Evolutionary conservation across 257 asterid species (phyloP), one percentile per base, ranked within the genome.

Genomic region (Gentiana macrophylla): DNA sequence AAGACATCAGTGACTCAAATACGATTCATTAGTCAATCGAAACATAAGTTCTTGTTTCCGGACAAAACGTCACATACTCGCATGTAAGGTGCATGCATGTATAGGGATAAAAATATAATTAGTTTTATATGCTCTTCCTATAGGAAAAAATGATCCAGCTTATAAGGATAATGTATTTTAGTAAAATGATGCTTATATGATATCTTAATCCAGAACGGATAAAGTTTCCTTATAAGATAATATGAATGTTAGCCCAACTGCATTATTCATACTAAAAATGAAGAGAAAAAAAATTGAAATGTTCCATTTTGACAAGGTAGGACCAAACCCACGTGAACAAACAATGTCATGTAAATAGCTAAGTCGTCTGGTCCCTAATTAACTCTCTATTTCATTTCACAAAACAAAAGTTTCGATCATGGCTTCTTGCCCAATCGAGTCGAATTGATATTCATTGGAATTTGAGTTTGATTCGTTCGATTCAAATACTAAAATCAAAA

Each of bases 301-400:
- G 9, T 5, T 41, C 46, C 46, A 41, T 41, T 50, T 67, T 58
- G 35, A 49, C 24, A 59, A 66, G 74, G 89, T 84, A 76, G 94
- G 92, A 52, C 94, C 94, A 71, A 70, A 13, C 78, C 93, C 95
- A 84, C 95, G 94, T 86, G 95, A 81, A 74, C 64, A 67, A 76
- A 69, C 51, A 62, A 70, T 65, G 71, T 72, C 86, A 86, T 71
- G 78, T 10, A 4, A 5, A 41, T 41, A 5, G 10, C 46, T 7
- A 41, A 41, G 46, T 5, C 6, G 9, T 2, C 46, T 41, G 46
- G 46, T 41, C 46, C 46, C 73, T 69, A 78, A 82, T 81, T 76
- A 79, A 76, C 86, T 79, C 57, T 62, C 61, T 45, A 55, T 52
- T 53, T 68, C 68, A 54, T 57, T 63, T 62, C 63, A 57, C 67